Evolutionary conservation across 768 basidiomycete genomes (phyloP), one percentile per base, ranked within the genome.

Genomic region (Clathrus columnatus): DNA sequence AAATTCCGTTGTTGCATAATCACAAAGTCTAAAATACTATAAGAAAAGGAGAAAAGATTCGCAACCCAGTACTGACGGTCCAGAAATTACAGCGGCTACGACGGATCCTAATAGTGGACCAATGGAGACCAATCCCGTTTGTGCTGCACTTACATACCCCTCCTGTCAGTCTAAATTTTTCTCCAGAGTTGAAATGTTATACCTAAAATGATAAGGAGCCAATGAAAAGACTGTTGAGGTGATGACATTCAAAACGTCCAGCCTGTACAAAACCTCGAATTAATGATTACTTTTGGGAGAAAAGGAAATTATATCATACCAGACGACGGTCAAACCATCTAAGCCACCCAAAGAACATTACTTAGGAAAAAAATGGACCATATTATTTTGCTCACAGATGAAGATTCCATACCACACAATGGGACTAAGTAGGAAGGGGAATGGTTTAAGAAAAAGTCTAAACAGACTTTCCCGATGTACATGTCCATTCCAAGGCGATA

Each of bases 391-490:
- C n/a, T 51, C 21, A 30, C 26, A n/a, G 10, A 52, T 11, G 17
- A 29, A 28, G 20, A 29, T 21, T 18, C 29, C 29, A 29, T 14
- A 8, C 56, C 71, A 56, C 59, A 74, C 74, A 27, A 73, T 70
- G 1, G 74, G 73, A 4, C 73, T 74, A 16, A 72, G 60, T 18
- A 75, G 50, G 58, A 74, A 73, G 8, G 75, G 73, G 60, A 77
- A 68, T 0, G 75, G 75, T 4, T 72, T 62, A 21, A 74, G 50
- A 56, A 74, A 67, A 6, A 74, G 59, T 59, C 64, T 72, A 52
- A 70, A 60, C 18, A 75, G 32, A 51, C 62, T 72, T 30, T 61
- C 67, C 20, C 68, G 57, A 54, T 68, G 71, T 21, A 14, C 41
- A 14, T 52, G 53, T 36, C 41, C 20, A 52, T 44, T 32, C 23